These are phyloP conservation scores for Russula ochroleuca DNA, from an alignment of 768 basidiomycete species.

Conservation along the genomic window DNA sequence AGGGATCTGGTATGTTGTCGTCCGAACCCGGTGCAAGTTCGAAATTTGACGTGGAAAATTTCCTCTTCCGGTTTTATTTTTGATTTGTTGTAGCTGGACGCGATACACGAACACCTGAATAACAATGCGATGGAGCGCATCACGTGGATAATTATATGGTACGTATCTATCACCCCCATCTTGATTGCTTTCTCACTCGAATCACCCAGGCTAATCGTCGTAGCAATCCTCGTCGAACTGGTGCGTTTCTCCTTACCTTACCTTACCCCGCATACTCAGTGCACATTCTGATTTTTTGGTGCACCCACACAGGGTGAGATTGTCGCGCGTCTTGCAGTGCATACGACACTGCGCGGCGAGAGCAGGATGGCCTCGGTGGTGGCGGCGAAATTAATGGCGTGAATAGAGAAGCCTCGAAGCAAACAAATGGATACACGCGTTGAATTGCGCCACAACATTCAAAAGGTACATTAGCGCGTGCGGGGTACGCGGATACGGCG, in stretches of 20 bases:
- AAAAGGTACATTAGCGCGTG: not conserved
- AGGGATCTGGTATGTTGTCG: slow-evolving; percentile 74
- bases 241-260: slow-evolving; percentile 39
- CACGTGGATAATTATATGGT: slow-evolving; percentile 76
- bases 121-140: slow-evolving; percentile 87
- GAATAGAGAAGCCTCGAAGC: not conserved
- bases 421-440: not conserved
- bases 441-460: not conserved
- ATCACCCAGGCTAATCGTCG: slow-evolving; percentile 71
- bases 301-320: slow-evolving; percentile 61
- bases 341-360: slow-evolving; percentile 40
- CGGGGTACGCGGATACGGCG: not conserved
- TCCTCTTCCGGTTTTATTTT: not conserved
- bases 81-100: slow-evolving; percentile 56
- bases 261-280: not conserved
- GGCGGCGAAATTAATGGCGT: not conserved
- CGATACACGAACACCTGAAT: slow-evolving; percentile 91
- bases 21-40: not conserved
- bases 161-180: slow-evolving; percentile 27
- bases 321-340: slow-evolving; percentile 68
- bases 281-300: not conserved
- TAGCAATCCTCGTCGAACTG: slow-evolving; percentile 83
- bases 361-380: not conserved
- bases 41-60: not conserved
- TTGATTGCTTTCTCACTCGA: slow-evolving; percentile 21